Evolutionary conservation across 306 rosid species (phyloP), one percentile per base, ranked within the genome.

Genomic region (Morella rubra): DNA sequence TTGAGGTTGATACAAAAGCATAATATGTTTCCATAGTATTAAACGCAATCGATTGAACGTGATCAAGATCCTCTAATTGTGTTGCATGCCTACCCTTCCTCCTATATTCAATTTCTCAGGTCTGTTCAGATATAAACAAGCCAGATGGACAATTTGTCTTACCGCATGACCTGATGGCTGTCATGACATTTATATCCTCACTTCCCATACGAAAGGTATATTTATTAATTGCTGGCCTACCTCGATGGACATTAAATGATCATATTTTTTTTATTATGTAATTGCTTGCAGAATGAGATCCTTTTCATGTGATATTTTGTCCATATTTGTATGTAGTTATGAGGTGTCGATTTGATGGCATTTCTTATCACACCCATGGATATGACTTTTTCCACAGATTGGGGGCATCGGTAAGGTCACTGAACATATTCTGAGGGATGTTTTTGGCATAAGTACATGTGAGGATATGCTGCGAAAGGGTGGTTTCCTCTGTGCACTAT

Each of bases 381-480:
- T 70, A 84, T 71, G 66, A 24, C 61, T 78, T 53, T 90, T 61
- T 72, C 10, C 70, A 78, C 90, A 95, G 97, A 92, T 95, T 85
- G 98, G 96, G 82, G 98, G 98, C 76, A 95, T 95, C 12, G 96
- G 98, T 79, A 95, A 92, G 85, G 98, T 95, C 80, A 92, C 96
- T 58, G 98, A 95, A 80, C 87, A 84, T 74, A 85, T 95, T 52
- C 88, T 95, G 79, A 90, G 88, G 79, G 97, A 75, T 58, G 96
- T 84, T 81, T 81, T 95, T 62, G 96, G 92, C 79, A 90, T 95
- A 65, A 86, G 14, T 80, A 92, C 98, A 54, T 95, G 96, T 74
- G 91, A 87, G 85, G 96, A 92, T 83, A 89, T 95, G 85, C 82
- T 90, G 74, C 87, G 88, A 84, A 95, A 95, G 79, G 81, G 87